Evolutionary conservation across 1,139 yeast species (phyloP).

Genomic region (Yamadazyma kanchanaburiensis): DNA sequence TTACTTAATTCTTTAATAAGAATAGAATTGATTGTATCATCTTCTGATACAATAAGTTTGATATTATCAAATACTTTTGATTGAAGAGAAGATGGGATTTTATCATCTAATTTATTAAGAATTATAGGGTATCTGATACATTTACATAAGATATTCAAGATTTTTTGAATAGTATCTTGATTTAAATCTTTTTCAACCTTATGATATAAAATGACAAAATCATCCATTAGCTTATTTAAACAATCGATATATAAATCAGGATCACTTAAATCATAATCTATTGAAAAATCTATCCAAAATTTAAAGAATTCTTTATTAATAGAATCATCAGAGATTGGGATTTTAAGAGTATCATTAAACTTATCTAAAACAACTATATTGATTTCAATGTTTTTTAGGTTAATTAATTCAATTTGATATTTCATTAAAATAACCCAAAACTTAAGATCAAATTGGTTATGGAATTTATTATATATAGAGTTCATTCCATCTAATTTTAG

Average conservation of each 20-base stretch:
- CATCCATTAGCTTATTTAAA: constrained; percentile 46
- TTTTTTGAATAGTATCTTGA: constrained; percentile 32
- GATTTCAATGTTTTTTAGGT: constrained; percentile 43
- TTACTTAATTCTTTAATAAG: constrained; percentile 52
- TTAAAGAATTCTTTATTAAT: constrained; percentile 46
- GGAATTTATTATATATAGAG: constrained; percentile 44
- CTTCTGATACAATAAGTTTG: constrained; percentile 21
- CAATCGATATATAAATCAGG: constrained; percentile 54
- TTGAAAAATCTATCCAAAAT: constrained; percentile 62
- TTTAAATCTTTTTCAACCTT: constrained; percentile 16
- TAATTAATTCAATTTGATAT: constrained; percentile 40
- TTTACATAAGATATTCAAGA: constrained; percentile 49
- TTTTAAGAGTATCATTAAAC: constrained; percentile 41
- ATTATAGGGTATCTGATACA: constrained; percentile 68
- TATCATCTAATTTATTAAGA: constrained; percentile 45
- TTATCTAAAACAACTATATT: constrained; percentile 52
- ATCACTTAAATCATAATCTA: constrained; percentile 55
- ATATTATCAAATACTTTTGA: constrained; percentile 41
- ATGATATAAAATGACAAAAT: constrained; percentile 46
- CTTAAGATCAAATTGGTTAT: constrained; percentile 12
- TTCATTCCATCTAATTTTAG: constrained; percentile 60
- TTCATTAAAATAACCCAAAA: constrained; percentile 53
- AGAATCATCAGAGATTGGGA: constrained; percentile 9
- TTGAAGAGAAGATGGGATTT: constrained; percentile 55
- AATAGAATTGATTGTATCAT: constrained; percentile 37